Percentiles rank a stretch among this genome's conserved stretches.
These are phyloP conservation scores for Syzygium aromaticum DNA, from an alignment of 345 rosid genomes.

Conservation along the genomic window DNA sequence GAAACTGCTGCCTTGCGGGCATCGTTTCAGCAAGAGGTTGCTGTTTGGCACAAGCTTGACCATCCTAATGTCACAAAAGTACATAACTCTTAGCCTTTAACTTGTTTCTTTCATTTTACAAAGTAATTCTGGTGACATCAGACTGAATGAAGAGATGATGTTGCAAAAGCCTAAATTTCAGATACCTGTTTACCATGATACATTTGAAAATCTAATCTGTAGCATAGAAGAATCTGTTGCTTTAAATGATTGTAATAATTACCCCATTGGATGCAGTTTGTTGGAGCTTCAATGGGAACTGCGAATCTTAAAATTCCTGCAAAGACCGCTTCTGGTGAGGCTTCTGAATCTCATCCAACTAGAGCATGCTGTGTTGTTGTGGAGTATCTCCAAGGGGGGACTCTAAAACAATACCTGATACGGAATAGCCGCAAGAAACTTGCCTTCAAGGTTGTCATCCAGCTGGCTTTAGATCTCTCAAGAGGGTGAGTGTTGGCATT, in stretches of 20 bases:
- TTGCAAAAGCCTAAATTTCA: neutral
- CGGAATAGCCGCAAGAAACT: constrained; percentile 35
- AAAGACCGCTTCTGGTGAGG: constrained; percentile 7
- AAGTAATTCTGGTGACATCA: neutral
- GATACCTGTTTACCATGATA: neutral
- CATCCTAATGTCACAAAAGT: constrained; percentile 91
- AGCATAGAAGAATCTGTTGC: neutral
- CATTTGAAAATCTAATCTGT: neutral
- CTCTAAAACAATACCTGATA: constrained; percentile 33
- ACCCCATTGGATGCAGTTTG: constrained; percentile 12
- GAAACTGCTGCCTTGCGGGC: constrained; percentile 68
- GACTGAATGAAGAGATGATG: neutral
- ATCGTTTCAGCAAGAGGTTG: constrained; percentile 84
- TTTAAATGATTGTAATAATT: neutral
- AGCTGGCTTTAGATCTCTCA: constrained; percentile 41
- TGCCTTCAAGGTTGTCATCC: constrained; percentile 25
- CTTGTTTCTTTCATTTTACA: neutral
- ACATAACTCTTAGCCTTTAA: neutral
- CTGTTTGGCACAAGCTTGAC: constrained; percentile 93
- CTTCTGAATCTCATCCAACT: constrained; percentile 11
- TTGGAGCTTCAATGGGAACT: constrained; percentile 51
- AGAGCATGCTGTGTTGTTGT: constrained; percentile 45
- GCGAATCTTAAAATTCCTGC: constrained; percentile 25
- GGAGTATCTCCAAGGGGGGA: constrained; percentile 37
- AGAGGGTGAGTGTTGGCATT: constrained; percentile 21